A percentile compares a stretch with the other conserved stretches of the same genome.
Evolutionary conservation across 495 filamentous ascomycete genomes (phyloP).

Genomic region (Penicillium bialowiezense): DNA sequence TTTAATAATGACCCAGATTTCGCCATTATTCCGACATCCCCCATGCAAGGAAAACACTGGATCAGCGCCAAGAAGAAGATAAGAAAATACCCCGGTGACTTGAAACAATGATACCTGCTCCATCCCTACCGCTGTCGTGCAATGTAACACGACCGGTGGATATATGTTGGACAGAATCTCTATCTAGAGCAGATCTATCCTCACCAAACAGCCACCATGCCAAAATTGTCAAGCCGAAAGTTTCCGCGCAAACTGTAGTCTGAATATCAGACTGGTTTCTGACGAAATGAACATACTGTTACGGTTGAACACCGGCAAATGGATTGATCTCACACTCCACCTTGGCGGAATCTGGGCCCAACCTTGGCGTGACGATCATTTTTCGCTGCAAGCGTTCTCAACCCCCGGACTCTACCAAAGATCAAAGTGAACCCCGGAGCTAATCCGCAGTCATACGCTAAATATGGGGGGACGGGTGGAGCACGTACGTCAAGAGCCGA

Average conservation of each 20-base stretch:
- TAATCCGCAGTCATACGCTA: neutral
- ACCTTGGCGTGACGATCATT: conserved; percentile 1
- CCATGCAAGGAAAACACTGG: conserved; percentile 5
- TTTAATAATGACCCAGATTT: conserved; percentile 10
- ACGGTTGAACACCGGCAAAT: neutral
- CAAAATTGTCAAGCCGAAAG: neutral
- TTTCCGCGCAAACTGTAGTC: too few relatives aligned
- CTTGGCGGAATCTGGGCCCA: conserved; percentile 5
- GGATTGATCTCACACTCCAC: conserved; percentile 14
- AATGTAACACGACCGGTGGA: conserved; percentile 7
- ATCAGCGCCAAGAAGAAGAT: conserved; percentile 11
- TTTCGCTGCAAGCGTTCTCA: conserved; percentile 9
- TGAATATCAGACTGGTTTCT: too few relatives aligned
- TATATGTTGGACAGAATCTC: neutral
- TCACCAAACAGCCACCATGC: neutral
- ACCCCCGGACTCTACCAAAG: neutral
- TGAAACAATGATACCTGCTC: conserved; percentile 4
- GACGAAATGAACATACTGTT: neutral
- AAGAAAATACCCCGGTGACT: neutral
- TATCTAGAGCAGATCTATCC: neutral
- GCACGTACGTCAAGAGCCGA: neutral
- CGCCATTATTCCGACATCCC: conserved; percentile 2
- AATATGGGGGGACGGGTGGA: neutral
- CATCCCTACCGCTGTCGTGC: conserved; percentile 10
- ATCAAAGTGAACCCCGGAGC: neutral